Evolutionary conservation across 352 stramenopile genomes (phyloP), one percentile per base, ranked within the genome.

Genomic region (Paralagenidium karlingii): DNA sequence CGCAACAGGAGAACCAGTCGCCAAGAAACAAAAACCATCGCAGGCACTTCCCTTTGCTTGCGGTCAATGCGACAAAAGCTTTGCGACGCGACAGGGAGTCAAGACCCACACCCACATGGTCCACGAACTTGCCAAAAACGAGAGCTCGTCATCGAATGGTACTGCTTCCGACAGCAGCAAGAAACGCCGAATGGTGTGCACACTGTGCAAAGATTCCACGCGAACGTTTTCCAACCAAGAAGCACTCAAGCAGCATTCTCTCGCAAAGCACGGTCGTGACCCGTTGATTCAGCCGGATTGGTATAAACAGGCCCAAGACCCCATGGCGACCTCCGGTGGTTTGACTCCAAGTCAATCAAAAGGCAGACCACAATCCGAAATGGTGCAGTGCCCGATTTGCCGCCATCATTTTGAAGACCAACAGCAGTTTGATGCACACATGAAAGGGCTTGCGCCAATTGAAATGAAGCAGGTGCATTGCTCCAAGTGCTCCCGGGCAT

Each of bases 41-140:
- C n/a, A 51, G 26, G 29, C 22, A 19, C 24, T 24, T 2, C 33
- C 56, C 15, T 67, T 80, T 16, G 46, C 41, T 11, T 87, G 73
- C 25, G 55, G 56, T 11, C 39, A 60, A n/a, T 87, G 73, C 30
- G 57, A 61, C 12, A 79, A 64, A 45, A 63, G 45, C 16, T 87
- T 88, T 56, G 75, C 78, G 43, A 84, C 71, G 2, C 47, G 51
- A 0, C 77, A 93, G 25, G 76, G 74, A 13, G 40, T 85, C 16
- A 63, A 68, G 45, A 93, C 76, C 28, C 78, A 90, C 47, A 53
- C 76, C 29, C 79, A 82, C 33, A 87, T 90, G 77, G 60, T 88
- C n/a, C 79, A 93, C 45, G 68, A 90, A 26, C 56, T 90, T 2
- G 50, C 40, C 19, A 51, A 68, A 56, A 48, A 16, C 7, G 3